Evolutionary conservation across 495 filamentous ascomycete genomes (phyloP).

Genomic region (Tuber microsphaerosporum): DNA sequence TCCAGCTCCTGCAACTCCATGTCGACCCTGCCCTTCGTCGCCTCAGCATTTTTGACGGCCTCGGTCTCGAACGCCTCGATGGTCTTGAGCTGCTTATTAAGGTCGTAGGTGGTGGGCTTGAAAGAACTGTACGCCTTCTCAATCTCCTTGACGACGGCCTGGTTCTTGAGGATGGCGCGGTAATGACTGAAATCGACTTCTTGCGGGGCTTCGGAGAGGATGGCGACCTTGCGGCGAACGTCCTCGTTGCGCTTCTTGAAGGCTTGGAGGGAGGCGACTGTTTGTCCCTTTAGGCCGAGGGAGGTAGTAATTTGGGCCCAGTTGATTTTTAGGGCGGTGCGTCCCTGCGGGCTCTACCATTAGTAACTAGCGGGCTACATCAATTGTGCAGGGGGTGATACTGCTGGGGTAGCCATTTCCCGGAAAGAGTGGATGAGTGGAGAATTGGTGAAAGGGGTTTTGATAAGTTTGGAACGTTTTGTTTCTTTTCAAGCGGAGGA

Average conservation of each 20-base stretch:
- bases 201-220: conserved; percentile 70
- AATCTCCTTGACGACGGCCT: conserved; percentile 86
- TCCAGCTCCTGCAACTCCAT: conserved; percentile 83
- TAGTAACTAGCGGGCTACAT: conserved; percentile 14
- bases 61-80: conserved; percentile 97
- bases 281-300: conserved; percentile 92
- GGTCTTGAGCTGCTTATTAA: conserved; percentile 84
- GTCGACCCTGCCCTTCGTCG: conserved; percentile 91
- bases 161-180: conserved; percentile 87
- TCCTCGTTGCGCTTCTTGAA: conserved; percentile 99
- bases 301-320: conserved; percentile 85
- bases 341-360: conserved; percentile 58
- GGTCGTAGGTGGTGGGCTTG: conserved; percentile 86
- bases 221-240: conserved; percentile 80
- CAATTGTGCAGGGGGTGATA: conserved; percentile 11
- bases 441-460: conserved; percentile 6
- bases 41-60: conserved; percentile 91
- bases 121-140: conserved; percentile 85
- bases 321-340: conserved; percentile 98
- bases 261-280: conserved; percentile 74
- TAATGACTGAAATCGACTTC: conserved; percentile 88
- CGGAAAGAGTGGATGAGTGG: conserved; percentile 13
- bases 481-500: conserved; percentile 10
- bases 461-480: conserved; percentile 1
- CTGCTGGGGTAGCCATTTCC: conserved; percentile 34